Base-by-base conservation (phyloP, 768 basidiomycete genomes). In the Kondoa malvinella region DNA sequence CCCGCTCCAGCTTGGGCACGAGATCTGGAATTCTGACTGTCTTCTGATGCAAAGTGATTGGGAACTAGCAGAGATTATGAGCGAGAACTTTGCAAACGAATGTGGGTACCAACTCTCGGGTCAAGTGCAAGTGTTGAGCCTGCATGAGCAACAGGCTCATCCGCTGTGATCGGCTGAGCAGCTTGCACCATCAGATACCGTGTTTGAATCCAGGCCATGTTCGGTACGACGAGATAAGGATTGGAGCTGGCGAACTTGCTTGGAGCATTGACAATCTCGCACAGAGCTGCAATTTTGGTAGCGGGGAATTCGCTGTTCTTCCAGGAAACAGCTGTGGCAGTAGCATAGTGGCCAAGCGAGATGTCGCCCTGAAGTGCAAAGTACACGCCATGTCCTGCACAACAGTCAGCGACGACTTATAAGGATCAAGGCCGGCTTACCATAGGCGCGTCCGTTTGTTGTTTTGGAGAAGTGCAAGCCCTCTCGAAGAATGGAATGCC, bases 401-500 rank as follows among this genome's bases (percentile, higher is more conserved):
- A 85, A 0, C 80, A 72, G 0, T 57, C 67, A 2, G 80, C 84
- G 33, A 86, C 84, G 72, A 82, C 84, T 2, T 84, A 82, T 8
- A 50, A 50, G 8, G 40, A 50, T 8, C 40, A 50, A 50, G 27
- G 58, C 27, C 4, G 58, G 25, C 30, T 31, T 67, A 3, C 87
- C 87, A 71, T 79, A 84, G 0, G 83, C 81, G 57, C 86, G 77
- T 17, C 86, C 86, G 74, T 88, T 76, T 25, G 79, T 75, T 16
- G 83, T 73, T 0, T 75, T 74, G 74, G 82, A 83, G 75, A 78
- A 84, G 84, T 85, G 86, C 4, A 87, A 77, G 1, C 86, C 86
- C 73, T 87, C 84, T 17, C 86, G 82, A 60, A 88, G 83, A 67
- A 85, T 85, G 29, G 85, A 85, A 74, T 87, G 86, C 86, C 85